phyloP scores from a whole-genome alignment of 2,329 filamentous ascomycete genomes.

The Penicillium sp. region DNA sequence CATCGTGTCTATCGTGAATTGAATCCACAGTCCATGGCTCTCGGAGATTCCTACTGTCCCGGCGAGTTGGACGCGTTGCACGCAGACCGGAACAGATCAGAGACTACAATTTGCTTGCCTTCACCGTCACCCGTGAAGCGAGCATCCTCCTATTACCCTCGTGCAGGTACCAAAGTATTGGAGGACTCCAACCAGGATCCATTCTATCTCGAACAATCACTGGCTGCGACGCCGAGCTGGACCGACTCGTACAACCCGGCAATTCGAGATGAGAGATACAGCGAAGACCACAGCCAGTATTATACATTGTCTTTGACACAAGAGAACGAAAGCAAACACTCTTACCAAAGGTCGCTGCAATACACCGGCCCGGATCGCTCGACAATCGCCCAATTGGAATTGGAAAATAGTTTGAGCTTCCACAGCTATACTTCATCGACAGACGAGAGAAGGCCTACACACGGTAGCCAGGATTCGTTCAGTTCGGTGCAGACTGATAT shows the following conservation, averaged over 20 bases:
- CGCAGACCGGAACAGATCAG: slow-evolving; percentile 36
- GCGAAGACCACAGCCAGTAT: slow-evolving; percentile 35
- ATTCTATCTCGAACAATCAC: slow-evolving; percentile 44
- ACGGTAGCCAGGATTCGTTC: slow-evolving; percentile 40
- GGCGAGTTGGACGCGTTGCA: slow-evolving; percentile 39
- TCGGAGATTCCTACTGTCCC: slow-evolving; percentile 36
- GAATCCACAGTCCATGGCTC: slow-evolving; percentile 43
- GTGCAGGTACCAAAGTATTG: slow-evolving; percentile 27
- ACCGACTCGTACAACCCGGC: slow-evolving; percentile 25
- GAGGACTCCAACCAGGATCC: slow-evolving; percentile 44
- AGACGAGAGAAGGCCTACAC: slow-evolving; percentile 25
- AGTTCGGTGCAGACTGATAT: slow-evolving; percentile 37
- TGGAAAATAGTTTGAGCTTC: slow-evolving; percentile 35
- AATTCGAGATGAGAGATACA: slow-evolving; percentile 38
- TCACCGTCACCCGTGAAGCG: slow-evolving; percentile 33
- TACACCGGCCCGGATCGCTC: slow-evolving; percentile 30
- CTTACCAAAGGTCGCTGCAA: slow-evolving; percentile 14
- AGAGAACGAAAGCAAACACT: slow-evolving; percentile 18
- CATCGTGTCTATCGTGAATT: slow-evolving; percentile 18
- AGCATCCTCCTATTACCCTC: slow-evolving; percentile 36
- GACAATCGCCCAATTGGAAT: slow-evolving; percentile 35
- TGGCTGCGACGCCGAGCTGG: slow-evolving; percentile 34
- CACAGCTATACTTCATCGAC: slow-evolving; percentile 31
- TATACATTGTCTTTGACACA: slow-evolving; percentile 35
- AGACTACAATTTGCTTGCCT: slow-evolving; percentile 35